Base-by-base conservation (phyloP, 345 rosid genomes). In the Ceriops tagal region DNA sequence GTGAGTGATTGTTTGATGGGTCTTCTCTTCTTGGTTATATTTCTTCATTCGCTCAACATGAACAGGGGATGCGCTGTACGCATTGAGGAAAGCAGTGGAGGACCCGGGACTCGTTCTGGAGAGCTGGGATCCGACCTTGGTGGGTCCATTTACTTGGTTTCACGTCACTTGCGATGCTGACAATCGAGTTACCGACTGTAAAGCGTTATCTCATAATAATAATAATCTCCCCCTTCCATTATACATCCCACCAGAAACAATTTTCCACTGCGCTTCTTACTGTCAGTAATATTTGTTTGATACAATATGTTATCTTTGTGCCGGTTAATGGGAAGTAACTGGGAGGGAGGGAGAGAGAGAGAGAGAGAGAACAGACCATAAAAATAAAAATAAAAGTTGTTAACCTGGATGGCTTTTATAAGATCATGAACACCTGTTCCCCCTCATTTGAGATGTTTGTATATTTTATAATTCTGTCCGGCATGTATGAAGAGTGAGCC, bases 81-180 rank as follows among this genome's bases (percentile, higher is more conserved):
- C 91, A 22, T 24, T 88, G 80, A 83, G 91, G 64, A 80, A 83
- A 75, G 83, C 82, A 37, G 91, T 88, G 68, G 79, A 82, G 73
- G 93, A 88, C 74, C 91, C 90, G n/a, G 85, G 78, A 56, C 83
- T 75, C 39, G 89, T 84, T 67, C 85, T 88, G 16, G 65, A 82
- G 76, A 86, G 93, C 81, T 88, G 93, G 91, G 93, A 88, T 78
- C 93, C 91, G 20, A 88, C 88, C 15, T 77, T 86, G 67, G 90
- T 86, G 32, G 93, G 86, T 79, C 93, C 93, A 32, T 88, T 91
- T 71, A 86, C 91, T 71, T 88, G 93, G 93, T 88, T 88, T 67
- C 93, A 88, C 52, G 91, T 88, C 59, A 86, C 91, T 19, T 88
- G 93, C 57, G 87, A 88, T 32, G 51, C 75, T 37, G 83, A 85